phyloP scores from a whole-genome alignment of 495 filamentous ascomycete species.

The Cercophora sp. region DNA sequence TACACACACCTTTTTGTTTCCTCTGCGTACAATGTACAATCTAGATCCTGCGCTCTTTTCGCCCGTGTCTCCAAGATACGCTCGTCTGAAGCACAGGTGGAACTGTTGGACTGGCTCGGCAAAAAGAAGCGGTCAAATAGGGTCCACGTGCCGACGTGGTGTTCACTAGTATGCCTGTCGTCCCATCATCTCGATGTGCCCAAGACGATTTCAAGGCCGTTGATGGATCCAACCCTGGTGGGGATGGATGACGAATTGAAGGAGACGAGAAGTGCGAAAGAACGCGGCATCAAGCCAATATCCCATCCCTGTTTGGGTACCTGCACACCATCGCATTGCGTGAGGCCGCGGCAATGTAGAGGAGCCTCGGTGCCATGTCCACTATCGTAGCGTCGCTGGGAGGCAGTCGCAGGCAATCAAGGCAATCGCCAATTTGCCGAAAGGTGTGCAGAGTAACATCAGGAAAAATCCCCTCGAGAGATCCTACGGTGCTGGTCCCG shows the following conservation, averaged over 20 bases:
- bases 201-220: no score
- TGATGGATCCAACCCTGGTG: no score
- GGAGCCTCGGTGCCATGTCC: not conserved
- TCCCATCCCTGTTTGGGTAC: conserved; percentile 8
- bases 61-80: conserved; percentile 1
- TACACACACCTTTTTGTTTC: no score
- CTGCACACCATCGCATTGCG: conserved; percentile 7
- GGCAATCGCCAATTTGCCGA: conserved; percentile 12
- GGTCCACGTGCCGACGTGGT: conserved; percentile 1
- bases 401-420: not conserved
- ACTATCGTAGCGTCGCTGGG: not conserved
- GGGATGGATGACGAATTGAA: not conserved
- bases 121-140: not conserved
- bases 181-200: no score
- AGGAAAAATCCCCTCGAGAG: not conserved
- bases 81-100: not conserved
- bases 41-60: conserved; percentile 10
- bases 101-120: not conserved
- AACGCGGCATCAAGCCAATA: conserved; percentile 8
- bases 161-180: not conserved
- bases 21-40: no score
- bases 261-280: not conserved
- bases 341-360: no score
- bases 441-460: conserved; percentile 7
- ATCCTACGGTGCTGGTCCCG: conserved; percentile 1